Evolutionary conservation across 2,329 filamentous ascomycete genomes (phyloP).

Genomic region (Aquanectria penicillioides): DNA sequence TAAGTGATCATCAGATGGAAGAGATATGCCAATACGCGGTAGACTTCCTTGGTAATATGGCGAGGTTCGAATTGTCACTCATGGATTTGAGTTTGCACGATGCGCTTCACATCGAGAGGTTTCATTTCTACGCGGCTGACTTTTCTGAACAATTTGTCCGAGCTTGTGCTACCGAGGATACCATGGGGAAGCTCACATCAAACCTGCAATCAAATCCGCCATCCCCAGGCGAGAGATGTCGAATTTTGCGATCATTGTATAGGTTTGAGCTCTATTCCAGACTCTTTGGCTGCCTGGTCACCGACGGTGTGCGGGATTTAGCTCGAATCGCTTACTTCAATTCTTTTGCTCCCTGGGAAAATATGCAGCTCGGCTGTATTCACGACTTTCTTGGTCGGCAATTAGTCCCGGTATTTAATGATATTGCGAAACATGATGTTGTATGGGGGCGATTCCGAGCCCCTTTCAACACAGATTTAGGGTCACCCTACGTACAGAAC

Average conservation of each 20-base stretch:
- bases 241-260: not conserved
- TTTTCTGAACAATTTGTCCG: not conserved
- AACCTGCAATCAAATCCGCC: not conserved
- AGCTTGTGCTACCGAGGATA: not conserved
- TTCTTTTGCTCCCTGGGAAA: not conserved
- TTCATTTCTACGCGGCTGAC: not conserved
- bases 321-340: not conserved
- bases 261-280: not conserved
- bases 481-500: not conserved
- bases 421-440: not conserved
- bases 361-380: not conserved
- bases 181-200: not conserved
- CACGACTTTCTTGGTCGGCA: constrained; percentile 1
- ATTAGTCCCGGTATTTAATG: not conserved
- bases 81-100: not conserved
- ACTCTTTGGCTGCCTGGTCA: not conserved
- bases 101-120: not conserved
- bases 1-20: no score
- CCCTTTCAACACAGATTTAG: not conserved
- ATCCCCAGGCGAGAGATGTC: not conserved
- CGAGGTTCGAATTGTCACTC: not conserved
- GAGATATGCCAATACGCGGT: not conserved
- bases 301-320: not conserved
- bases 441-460: not conserved
- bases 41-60: not conserved